Evolutionary conservation across 768 basidiomycete genomes (phyloP), one percentile per base, ranked within the genome.

Genomic region (Psilocybe azurescens): DNA sequence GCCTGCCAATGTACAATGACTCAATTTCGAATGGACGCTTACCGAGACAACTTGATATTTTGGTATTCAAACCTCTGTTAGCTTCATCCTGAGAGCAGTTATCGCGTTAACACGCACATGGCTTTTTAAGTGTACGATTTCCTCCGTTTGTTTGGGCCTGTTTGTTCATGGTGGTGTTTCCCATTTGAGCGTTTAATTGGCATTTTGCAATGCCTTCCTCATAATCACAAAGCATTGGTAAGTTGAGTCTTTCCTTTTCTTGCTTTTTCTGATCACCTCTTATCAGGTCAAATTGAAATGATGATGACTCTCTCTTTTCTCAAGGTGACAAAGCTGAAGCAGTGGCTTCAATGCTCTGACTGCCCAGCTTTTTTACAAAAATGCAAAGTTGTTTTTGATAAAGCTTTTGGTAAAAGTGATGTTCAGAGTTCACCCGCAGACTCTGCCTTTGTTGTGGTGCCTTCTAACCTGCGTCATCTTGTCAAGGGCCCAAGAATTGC

Each of bases 71-170:
- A 62, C 3, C 30, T 82, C 2, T 62, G 68, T 5, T 44, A 60
- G 0, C 68, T 82, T 0, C 81, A 72, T 58, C 76, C 73, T 2
- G 63, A 70, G 9, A 67, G 68, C 11, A 53, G 41, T 0, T 59
- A 79, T 16, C 52, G 61, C 3, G 72, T 77, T 1, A 79, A 79
- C 48, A 76, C 81, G 10, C 82, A 82, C 58, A 60, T 79, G 24
- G 62, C 77, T 0, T 62, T 84, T 30, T 80, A 83, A 64, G 57
- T 81, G 16, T 63, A 60, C 0, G 60, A 75, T 28, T 70, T 69
- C 47, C 65, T 83, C 2, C 52, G 47, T 1, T 57, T 64, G 0
- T 78, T 72, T 66, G 78, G 80, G 0, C 78, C 79, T 3, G 69
- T 70, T 11, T 76, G 74, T 51, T 64, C 67, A 6, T 81, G 78